Evolutionary conservation across 192 early-diverging fungal genomes (phyloP).

Genomic region (Geranomyces michiganensis): DNA sequence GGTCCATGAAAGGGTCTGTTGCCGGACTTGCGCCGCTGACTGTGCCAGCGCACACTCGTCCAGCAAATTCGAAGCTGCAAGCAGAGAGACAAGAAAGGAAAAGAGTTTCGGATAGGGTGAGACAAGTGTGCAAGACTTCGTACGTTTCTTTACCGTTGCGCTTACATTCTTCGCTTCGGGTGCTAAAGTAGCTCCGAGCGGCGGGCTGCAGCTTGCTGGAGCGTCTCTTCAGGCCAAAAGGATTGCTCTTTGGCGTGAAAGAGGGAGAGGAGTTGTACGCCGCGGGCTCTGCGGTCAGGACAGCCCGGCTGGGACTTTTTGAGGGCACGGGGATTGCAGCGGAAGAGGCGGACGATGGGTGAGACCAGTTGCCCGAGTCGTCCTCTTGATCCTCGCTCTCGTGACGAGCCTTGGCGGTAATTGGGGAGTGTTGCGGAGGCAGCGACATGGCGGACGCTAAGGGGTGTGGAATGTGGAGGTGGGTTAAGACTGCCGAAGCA

Average conservation of each 20-base stretch:
- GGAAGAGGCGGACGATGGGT: conserved; percentile 1
- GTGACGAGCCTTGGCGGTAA: no score
- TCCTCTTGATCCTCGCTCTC: no score
- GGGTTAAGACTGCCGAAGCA: no score
- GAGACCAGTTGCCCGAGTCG: background rate
- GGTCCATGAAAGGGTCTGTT: conserved; percentile 36
- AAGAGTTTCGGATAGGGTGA: background rate
- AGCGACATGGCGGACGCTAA: no score
- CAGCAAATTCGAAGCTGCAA: background rate
- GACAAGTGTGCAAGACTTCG: background rate
- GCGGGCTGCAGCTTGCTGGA: background rate
- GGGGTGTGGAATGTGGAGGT: no score
- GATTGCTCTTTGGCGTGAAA: background rate
- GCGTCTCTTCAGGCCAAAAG: background rate
- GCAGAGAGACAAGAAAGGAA: background rate
- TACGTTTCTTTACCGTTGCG: background rate
- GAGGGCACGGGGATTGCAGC: conserved; percentile 14
- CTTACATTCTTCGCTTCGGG: conserved; percentile 16
- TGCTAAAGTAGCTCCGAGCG: conserved; percentile 8
- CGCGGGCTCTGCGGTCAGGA: background rate
- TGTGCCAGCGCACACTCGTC: conserved; percentile 12
- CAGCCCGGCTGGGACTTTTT: background rate
- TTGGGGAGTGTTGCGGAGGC: no score
- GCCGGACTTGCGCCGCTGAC: conserved; percentile 30
- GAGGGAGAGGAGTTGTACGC: background rate